Evolutionary conservation across 2,329 filamentous ascomycete genomes (phyloP), one percentile per base, ranked within the genome.

Genomic region (Fusarium guadeloupense): DNA sequence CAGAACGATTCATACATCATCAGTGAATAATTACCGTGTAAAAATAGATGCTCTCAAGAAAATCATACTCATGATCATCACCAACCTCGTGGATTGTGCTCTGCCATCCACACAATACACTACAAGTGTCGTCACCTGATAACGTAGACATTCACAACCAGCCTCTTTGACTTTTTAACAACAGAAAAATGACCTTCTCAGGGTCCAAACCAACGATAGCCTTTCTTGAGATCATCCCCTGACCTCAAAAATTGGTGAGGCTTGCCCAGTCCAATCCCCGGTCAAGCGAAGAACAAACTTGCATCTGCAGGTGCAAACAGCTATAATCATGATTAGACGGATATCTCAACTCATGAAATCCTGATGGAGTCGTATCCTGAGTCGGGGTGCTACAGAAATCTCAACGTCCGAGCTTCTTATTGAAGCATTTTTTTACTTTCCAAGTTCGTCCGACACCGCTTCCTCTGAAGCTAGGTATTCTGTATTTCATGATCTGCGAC

Each of bases 391-490:
- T 43, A 53, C 38, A 56, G 35, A 64, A 40, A 41, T 9, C 9
- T 25, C 23, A 25, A 25, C 23, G 31, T 21, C 60, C 34, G 51
- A 38, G 43, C 56, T 40, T 39, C 47, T 50, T 28, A 5, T 31
- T n/a, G n/a, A 5, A n/a, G 13, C 28, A n/a, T 14, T 14, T 31
- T 31, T 21, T 34, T 40, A n/a, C n/a, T 25, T 25, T 25, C 10
- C 23, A 25, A 25, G 7, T 5, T 25, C 23, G 7, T 46, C 58
- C 33, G 67, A 67, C 67, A 68, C 64, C 67, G 67, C 67, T 67
- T 64, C 45, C 55, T 56, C 39, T 17, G 28, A 16, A 37, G 50
- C 54, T 54, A 54, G 34, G 53, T 52, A 47, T n/a, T n/a, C n/a
- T 13, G 23, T 14, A 5, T 13, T 67, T 51, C 46, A 54, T 56